These are phyloP conservation scores for Colletotrichum lindemuthianum DNA, from an alignment of 2,329 filamentous ascomycete genomes.

Conservation along the genomic window DNA sequence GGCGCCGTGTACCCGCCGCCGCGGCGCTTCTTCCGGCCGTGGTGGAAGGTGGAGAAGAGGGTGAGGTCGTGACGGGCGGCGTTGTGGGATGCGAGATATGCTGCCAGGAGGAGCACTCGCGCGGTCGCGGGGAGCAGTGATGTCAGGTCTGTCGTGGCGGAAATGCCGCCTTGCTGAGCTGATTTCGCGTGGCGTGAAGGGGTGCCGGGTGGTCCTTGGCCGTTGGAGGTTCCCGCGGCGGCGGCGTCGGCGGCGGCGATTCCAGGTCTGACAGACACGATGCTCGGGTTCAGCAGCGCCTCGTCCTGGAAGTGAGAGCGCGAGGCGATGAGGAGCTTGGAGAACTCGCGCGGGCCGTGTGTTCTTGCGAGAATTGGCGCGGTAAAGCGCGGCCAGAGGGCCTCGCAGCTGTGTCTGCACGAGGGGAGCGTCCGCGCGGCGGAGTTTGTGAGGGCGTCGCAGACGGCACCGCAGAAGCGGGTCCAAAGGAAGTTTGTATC, in stretches of 20 bases:
- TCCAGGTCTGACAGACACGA: conserved; percentile 49
- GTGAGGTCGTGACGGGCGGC: conserved; percentile 76
- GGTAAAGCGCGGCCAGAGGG: conserved; percentile 88
- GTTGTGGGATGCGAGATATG: conserved; percentile 86
- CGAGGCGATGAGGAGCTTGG: conserved; percentile 79
- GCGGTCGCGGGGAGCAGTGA: conserved; percentile 75
- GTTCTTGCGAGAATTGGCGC: conserved; percentile 80
- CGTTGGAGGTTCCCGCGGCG: neutral
- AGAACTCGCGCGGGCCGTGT: conserved; percentile 82
- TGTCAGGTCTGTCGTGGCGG: conserved; percentile 54
- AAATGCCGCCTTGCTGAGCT: neutral
- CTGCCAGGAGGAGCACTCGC: conserved; percentile 77
- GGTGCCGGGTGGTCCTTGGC: neutral
- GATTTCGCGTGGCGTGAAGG: conserved; percentile 24
- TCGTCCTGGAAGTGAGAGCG: conserved; percentile 79
- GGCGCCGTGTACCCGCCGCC: conserved; percentile 55
- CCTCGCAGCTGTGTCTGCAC: conserved; percentile 75
- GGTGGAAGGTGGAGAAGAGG: conserved; percentile 78
- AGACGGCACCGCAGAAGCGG: conserved; percentile 84
- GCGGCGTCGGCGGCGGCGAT: conserved; percentile 36
- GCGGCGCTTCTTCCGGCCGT: conserved; percentile 60
- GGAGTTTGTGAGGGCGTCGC: conserved; percentile 85
- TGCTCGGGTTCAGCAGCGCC: conserved; percentile 71
- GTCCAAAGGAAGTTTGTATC: conserved; percentile 78
- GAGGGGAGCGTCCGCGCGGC: conserved; percentile 82